Conservation (phyloP, 31 red algal species). For the Odonthalia washingtoniensis region DNA sequence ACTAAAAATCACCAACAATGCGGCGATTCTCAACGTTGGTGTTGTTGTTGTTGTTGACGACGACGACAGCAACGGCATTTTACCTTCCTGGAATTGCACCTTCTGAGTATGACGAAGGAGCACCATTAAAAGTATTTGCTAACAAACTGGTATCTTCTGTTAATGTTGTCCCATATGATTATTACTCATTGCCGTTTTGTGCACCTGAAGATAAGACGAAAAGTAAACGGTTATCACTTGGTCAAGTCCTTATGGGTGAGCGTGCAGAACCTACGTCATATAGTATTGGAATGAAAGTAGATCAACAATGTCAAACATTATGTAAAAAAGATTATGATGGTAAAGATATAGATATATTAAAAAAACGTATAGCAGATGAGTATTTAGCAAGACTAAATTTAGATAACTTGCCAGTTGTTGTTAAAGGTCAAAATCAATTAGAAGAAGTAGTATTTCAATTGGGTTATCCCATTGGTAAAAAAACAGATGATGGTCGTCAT, state of each 20-base stretch:
- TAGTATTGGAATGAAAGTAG: slow-evolving; percentile 76
- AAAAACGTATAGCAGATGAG: slow-evolving; percentile 66
- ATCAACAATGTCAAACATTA: slow-evolving; percentile 80
- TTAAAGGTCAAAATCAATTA: slow-evolving; percentile 58
- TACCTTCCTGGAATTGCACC: slow-evolving; percentile 96
- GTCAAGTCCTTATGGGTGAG: slow-evolving; percentile 91
- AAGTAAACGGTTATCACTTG: slow-evolving; percentile 62
- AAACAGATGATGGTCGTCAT: slow-evolving; percentile 17
- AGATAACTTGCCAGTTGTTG: slow-evolving; percentile 90
- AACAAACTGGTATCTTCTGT: slow-evolving; percentile 86
- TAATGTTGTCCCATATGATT: slow-evolving; percentile 87
- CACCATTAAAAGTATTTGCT: slow-evolving; percentile 63
- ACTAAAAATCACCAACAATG: no score
- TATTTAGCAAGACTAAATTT: slow-evolving; percentile 84
- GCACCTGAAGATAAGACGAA: slow-evolving; percentile 69
- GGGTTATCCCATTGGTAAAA: slow-evolving; percentile 69
- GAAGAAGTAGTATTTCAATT: slow-evolving; percentile 70
- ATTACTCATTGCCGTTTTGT: slow-evolving; percentile 91
- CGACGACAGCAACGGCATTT: slow-evolving; percentile 59
- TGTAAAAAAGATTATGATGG: slow-evolving; percentile 79
- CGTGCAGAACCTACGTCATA: slow-evolving; percentile 77
- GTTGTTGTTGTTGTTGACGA: background rate
- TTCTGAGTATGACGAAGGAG: slow-evolving; percentile 80
- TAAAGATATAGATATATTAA: slow-evolving; percentile 62
- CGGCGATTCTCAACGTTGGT: background rate